Base-by-base conservation (phyloP, 495 filamentous ascomycete species). In the Letharia lupina region DNA sequence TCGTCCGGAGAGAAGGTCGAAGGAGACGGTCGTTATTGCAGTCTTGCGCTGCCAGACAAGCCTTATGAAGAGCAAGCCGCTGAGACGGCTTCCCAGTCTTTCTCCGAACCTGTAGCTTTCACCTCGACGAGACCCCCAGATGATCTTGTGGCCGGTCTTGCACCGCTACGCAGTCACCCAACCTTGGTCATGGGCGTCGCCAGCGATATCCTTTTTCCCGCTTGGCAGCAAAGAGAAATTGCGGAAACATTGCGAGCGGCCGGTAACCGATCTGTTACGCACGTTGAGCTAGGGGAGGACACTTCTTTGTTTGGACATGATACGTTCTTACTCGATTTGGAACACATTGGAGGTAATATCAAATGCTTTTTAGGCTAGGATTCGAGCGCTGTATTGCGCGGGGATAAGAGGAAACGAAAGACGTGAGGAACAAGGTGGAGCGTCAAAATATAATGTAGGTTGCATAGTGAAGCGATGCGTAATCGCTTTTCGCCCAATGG, bases 141-240 rank as follows among this genome's bases (percentile, higher is more conserved):
- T 59, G 95, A 98, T 77, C 80, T 99, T 1, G 82, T 99, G 5
- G 76, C 77, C 5, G 95, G 94, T 6, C 77, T 99, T 41, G 73
- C 81, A 7, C 78, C 86, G 2, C 76, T 97, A 62, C 84, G 86
- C 64, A 77, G 90, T 68, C 91, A 91, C 68, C 87, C 89, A 0
- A 87, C 89, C 4, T 79, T 99, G 50, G 89, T 99, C 4, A 86
- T 99, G 80, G 94, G 94, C 28, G 94, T 98, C 13, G 91, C 91
- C 2, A 96, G 91, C 72, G 94, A 99, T 73, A 98, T 96, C 65
- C 78, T 99, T 47, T 99, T 99, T 78, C 94, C 94, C 2, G 91
- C 95, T 3, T 99, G 94, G 93, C 94, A 99, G 77, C 94, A 99
- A 79, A 84, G 90, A 47, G 94, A 99, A 76, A 87, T 98, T 68